phyloP scores from a whole-genome alignment of 1,139 yeast species.

The Sugiyamaella grinbergsii region DNA sequence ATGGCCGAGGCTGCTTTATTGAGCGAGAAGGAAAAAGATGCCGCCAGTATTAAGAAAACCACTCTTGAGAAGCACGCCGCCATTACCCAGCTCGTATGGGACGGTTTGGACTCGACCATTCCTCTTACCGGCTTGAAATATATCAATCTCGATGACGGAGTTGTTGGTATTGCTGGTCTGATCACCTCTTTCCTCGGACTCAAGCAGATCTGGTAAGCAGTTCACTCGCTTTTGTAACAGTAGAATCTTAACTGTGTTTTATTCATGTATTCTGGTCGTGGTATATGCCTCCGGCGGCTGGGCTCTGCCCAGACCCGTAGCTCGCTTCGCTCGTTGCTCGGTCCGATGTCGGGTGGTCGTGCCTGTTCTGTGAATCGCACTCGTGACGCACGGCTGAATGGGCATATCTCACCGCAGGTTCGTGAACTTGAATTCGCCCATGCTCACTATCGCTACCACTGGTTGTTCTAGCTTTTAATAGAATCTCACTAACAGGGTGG shows the following conservation, averaged over 20 bases:
- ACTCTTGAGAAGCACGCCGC: conserved; percentile 48
- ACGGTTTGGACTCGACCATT: conserved; percentile 71
- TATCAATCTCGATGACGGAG: conserved; percentile 69
- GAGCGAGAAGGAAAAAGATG: conserved; percentile 44
- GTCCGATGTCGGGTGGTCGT: too few species aligned
- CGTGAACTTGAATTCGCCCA: too few species aligned
- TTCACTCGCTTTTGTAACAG: too few species aligned
- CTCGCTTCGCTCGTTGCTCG: conserved; percentile 3
- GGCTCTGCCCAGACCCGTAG: conserved; percentile 4
- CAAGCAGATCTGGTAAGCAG: conserved; percentile 62
- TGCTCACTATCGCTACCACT: neutral
- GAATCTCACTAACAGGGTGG: too few species aligned
- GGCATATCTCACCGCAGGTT: neutral
- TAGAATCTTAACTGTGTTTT: too few species aligned
- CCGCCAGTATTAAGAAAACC: conserved; percentile 45
- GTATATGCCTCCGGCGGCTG: conserved; percentile 3
- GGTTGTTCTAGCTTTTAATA: too few species aligned
- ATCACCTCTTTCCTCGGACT: conserved; percentile 80
- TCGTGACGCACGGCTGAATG: neutral
- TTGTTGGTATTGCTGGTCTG: conserved; percentile 82
- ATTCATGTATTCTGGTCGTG: too few species aligned
- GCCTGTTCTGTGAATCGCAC: too few species aligned
- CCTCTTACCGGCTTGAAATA: conserved; percentile 69
- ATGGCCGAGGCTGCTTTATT: conserved; percentile 43
- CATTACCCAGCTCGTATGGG: conserved; percentile 74